These are phyloP conservation scores for Durio zibethinus DNA, from an alignment of 345 rosid species.

Conservation along the genomic window DNA sequence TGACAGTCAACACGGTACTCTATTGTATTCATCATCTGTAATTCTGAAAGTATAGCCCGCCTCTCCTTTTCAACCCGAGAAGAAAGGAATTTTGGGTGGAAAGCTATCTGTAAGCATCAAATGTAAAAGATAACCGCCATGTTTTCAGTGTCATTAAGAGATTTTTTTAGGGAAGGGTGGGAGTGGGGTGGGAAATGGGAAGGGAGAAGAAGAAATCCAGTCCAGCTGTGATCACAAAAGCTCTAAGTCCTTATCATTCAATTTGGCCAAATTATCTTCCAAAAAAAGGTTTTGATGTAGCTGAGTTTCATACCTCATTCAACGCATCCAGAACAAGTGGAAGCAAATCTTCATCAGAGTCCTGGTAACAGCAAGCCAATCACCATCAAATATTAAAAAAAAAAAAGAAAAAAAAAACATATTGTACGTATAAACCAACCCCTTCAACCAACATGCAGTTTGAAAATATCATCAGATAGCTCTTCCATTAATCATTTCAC, in stretches of 20 bases:
- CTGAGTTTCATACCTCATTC: constrained; percentile 64
- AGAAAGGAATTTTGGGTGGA: constrained; percentile 89
- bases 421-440: neutral
- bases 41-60: constrained; percentile 97
- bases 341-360: constrained; percentile 73
- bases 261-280: neutral
- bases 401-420: neutral
- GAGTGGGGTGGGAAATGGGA: neutral
- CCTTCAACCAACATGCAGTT: neutral
- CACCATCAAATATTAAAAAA: constrained; percentile 26
- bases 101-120: constrained; percentile 69
- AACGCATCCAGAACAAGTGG: constrained; percentile 87
- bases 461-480: neutral
- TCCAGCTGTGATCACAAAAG: neutral
- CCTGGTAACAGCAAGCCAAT: constrained; percentile 46
- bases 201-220: neutral
- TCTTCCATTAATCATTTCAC: neutral
- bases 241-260: neutral
- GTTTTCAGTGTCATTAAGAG: neutral
- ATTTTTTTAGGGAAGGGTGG: neutral
- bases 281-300: neutral
- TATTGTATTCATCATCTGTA: constrained; percentile 99
- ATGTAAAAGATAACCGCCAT: neutral
- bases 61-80: constrained; percentile 97
- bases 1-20: constrained; percentile 99